phyloP scores from a whole-genome alignment of 805 yeast species.

The Hanseniaspora clermontiae region DNA sequence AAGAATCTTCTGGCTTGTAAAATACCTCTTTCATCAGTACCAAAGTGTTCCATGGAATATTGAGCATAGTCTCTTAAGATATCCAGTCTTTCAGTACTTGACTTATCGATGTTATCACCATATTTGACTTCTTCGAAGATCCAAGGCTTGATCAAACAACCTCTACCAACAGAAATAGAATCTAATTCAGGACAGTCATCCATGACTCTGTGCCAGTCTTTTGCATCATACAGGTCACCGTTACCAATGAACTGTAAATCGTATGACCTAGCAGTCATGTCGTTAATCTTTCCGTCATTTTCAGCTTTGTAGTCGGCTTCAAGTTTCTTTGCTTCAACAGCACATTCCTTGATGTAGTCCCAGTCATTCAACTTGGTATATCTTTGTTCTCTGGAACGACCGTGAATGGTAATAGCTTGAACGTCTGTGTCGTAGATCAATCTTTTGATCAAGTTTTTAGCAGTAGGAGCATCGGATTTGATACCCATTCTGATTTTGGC shows the following conservation, averaged over 20 bases:
- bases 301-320: constrained; percentile 39
- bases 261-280: constrained; percentile 42
- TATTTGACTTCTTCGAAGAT: constrained; percentile 89
- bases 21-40: constrained; percentile 89
- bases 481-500: constrained; percentile 89
- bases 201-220: constrained; percentile 74
- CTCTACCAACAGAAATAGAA: constrained; percentile 94
- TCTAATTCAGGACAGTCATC: constrained; percentile 50
- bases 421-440: constrained; percentile 67
- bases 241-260: constrained; percentile 82
- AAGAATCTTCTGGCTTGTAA: constrained; percentile 75
- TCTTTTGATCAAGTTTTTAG: constrained; percentile 60
- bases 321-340: constrained; percentile 49
- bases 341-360: constrained; percentile 72
- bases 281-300: constrained; percentile 54
- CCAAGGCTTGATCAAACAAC: constrained; percentile 98
- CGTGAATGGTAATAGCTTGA: constrained; percentile 87
- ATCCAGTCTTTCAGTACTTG: constrained; percentile 79
- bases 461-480: constrained; percentile 73
- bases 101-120: constrained; percentile 78
- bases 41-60: constrained; percentile 93
- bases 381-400: constrained; percentile 91
- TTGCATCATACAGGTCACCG: constrained; percentile 79
- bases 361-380: constrained; percentile 87
- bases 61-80: constrained; percentile 55